Percentiles rank a stretch among this genome's conserved stretches.
These are phyloP conservation scores for Plantago coronopus DNA, from an alignment of 305 asterid species.

Conservation along the genomic window DNA sequence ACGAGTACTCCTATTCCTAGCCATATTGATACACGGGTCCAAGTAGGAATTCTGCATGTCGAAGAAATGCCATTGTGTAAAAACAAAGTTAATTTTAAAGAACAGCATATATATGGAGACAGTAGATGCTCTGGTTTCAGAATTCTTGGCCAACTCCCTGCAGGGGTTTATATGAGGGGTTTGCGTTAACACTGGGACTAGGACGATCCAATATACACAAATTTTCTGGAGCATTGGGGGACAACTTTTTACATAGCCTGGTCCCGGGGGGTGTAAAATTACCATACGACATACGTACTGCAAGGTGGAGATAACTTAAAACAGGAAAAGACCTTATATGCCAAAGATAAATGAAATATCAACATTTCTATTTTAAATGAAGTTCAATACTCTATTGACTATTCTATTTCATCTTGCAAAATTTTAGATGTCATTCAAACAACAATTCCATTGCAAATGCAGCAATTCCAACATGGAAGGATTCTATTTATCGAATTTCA, in stretches of 20 bases:
- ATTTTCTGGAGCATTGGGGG: no score
- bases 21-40: conserved; percentile 88
- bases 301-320: no score
- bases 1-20: conserved; percentile 53
- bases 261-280: no score
- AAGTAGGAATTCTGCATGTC: conserved; percentile 59
- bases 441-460: not conserved
- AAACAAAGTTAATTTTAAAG: not conserved
- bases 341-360: not conserved
- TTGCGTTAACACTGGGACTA: no score
- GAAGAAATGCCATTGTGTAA: not conserved
- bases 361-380: not conserved
- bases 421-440: not conserved
- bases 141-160: not conserved
- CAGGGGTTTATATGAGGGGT: not conserved
- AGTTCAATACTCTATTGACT: not conserved
- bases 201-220: no score
- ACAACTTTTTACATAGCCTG: no score
- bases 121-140: not conserved
- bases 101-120: no score
- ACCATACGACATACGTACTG: no score
- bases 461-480: not conserved
- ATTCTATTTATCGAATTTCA: not conserved
- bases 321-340: no score
- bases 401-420: not conserved